Evolutionary conservation across 257 asterid species (phyloP), one percentile per base, ranked within the genome.

Genomic region (Buddleja alternifolia): DNA sequence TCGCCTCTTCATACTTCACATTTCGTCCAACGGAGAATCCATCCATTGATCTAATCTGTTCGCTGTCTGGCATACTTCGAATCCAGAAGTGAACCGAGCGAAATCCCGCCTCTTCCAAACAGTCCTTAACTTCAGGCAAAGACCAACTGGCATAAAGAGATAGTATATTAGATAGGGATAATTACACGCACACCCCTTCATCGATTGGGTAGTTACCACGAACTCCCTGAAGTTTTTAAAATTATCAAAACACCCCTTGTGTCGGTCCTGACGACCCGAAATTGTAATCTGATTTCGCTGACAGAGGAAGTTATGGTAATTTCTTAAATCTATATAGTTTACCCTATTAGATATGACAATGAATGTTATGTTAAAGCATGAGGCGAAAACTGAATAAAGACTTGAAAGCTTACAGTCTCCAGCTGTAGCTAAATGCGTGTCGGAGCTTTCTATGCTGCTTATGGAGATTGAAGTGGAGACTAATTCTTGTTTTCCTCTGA

Each of bases 361-460:
- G 16, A 29, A 24, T 34, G 7, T 4, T 12, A 3, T 42, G 19
- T 48, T 24, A 60, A 5, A 75, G 74, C 58, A 59, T 6, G 32
- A 12, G 6, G 41, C 57, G 8, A 40, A 20, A 36, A 10, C 9
- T 8, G 23, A 52, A 34, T 7, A 39, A 36, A 25, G 10, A 21
- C 20, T 39, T 24, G 45, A 42, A 48, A 25, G 79, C 95, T 93
- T 90, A 93, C 99, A 94, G 89, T 83, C 97, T 89, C 99, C 99
- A 94, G 85, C 97, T 94, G 80, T 91, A 91, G 77, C 96, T 87
- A 83, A 94, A 94, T 14, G 97, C 97, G 71, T 91, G 90, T 37
- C 90, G 89, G 66, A 94, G 74, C 90, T 94, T 94, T 63, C 80
- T 82, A 1, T 82, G 74, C 29, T 78, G 91, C 73, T 85, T 86